Base-by-base conservation (phyloP, 768 basidiomycete species). In the Suillus subalutaceus region DNA sequence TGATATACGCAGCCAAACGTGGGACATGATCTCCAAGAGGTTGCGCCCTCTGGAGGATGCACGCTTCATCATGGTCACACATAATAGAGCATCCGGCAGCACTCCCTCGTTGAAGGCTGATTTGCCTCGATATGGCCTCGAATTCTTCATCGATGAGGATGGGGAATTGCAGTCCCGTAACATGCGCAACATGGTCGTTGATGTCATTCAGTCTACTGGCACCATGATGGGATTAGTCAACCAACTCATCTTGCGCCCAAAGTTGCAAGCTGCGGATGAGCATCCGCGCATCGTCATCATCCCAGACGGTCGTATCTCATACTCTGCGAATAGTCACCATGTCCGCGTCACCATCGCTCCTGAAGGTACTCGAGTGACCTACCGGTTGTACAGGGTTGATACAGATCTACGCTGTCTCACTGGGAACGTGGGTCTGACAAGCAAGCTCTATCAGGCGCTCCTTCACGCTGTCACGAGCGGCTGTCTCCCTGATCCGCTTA, bases 391-490 rank as follows among this genome's bases (percentile, higher is more conserved):
- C 52, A 57, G 40, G 4, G 62, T 80, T 4, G 72, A 40, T 40
- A 40, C 38, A 40, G 38, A 40, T 13, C 4, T 40, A 40, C 10
- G 38, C 38, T 12, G 38, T 40, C 38, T 40, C 38, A 40, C 38
- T 40, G 38, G 38, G 38, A 73, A 74, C 7, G 68, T 59, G 4
- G 75, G 69, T 23, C 60, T 79, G 48, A 67, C 65, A 2, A 74
- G 72, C 65, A 70, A 70, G 52, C 72, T 84, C 10, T 83, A 76
- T 64, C 75, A 74, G 57, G 73, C 79, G 4, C 82, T 82, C 59
- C 74, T 86, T 18, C 85, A 86, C 52, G 81, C 82, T 23, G 65
- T 84, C 6, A 84, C 79, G 2, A 80, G 80, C 23, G 60, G 41
- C 15, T 77, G 77, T 57, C 70, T 81, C 20, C 73, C 76, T 10